Evolutionary conservation across 2,329 filamentous ascomycete species (phyloP), one percentile per base, ranked within the genome.

Genomic region (Claviceps sp.): DNA sequence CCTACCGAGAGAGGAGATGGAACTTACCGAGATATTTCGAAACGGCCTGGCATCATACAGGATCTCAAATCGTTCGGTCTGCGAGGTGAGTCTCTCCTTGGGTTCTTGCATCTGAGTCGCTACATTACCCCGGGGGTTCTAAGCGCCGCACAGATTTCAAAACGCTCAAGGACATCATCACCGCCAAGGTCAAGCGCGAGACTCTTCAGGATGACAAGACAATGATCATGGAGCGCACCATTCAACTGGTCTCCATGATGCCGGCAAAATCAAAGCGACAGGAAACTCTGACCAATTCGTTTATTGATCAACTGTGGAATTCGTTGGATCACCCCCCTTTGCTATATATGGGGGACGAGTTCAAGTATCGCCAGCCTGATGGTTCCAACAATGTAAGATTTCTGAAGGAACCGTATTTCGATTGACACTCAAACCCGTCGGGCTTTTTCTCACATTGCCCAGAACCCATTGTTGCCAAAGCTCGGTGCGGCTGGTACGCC

Each of bases 151-250:
- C 34, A 72, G 84, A 88, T 57, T 62, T 85, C 45, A 76, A 77
- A 59, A 86, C 84, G 0, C 68, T 88, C 18, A 65, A 77, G 45
- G 72, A 77, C 5, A 67, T 88, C 40, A 69, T 87, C 53, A 75
- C 77, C 51, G 73, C 70, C 55, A 82, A 86, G 65, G 65, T 82
- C 37, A 82, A 78, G 58, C 82, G 84, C 1, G 74, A 76, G 53
- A 71, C 78, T 47, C 71, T 83, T 11, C 67, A 79, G 5, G 82
- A 91, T 59, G 87, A 91, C 69, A 86, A 85, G 68, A 85, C 82
- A 1, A 85, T 87, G 73, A 71, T 88, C 45, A 86, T 88, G 80
- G 85, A 88, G 65, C 73, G 79, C 7, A 74, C 84, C 5, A 87
- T 88, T 55, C 78, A 83, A 70, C 72, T 88, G 16, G 83, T 87